Evolutionary conservation across 371 early-diverging fungal genomes (phyloP), one percentile per base, ranked within the genome.

Genomic region (Mortierella sp.): DNA sequence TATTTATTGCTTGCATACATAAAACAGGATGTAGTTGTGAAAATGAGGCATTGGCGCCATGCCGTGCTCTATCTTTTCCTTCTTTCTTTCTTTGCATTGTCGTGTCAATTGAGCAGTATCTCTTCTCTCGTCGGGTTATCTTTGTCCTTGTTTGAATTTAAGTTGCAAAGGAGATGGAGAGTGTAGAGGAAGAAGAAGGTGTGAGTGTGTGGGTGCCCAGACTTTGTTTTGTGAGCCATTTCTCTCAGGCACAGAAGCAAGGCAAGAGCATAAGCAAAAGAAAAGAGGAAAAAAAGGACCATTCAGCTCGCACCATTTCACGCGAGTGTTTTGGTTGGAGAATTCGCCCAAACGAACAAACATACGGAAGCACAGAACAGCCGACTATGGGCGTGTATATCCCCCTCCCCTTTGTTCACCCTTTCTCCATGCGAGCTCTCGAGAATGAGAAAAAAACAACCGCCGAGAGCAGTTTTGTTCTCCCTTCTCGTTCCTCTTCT

Each of bases 201-300:
- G 34, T 37, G 8, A 34, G 40, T n/a, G 34, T 37, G 24, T 64
- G 64, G 53, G 40, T 64, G 64, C 64, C 64, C 64, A 64, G 64
- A 34, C 40, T 59, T 59, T 13, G 28, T 31, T 61, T 61, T 64
- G 64, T 64, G 64, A 64, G 64, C 64, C 40, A 64, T 64, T 64
- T 28, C 31, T 64, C 64, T 64, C 64, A 64, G 37, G 64, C 64
- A 64, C 64, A 59, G 59, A 31, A 40, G 6, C 43, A 2, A 40
- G 26, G 26, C 13, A 61, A 14, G 28, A 34, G 34, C 21, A 61
- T 6, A 61, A 61, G 61, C 61, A 61, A 57, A 57, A 11, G 26
- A 2, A 10, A 26, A 28, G 11, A 59, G 16, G 3, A 37, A 37
- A 9, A 64, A 64, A 16, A 9, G 64, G 24, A 64, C 64, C 64